Evolutionary conservation across 2,329 filamentous ascomycete species (phyloP).

Genomic region (Lachnellula arida): DNA sequence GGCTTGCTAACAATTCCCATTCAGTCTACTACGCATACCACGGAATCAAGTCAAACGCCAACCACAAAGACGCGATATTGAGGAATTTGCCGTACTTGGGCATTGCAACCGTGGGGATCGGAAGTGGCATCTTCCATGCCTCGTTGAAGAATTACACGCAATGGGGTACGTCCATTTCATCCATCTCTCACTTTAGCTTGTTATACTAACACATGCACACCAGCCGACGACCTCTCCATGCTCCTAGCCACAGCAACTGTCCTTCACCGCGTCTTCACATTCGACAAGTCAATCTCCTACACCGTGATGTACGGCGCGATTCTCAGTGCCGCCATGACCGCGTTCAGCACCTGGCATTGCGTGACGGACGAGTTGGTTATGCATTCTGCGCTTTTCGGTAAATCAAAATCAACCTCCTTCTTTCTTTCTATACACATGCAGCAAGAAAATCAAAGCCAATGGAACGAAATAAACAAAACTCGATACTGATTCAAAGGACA

Average conservation of each 20-base stretch:
- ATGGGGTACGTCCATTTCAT: slow-evolving; percentile 39
- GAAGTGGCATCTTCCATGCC: slow-evolving; percentile 39
- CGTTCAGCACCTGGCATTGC: slow-evolving; percentile 38
- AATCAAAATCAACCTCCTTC: neutral
- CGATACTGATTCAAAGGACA: slow-evolving; percentile 1
- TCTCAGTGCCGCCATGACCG: slow-evolving; percentile 37
- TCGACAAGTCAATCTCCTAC: slow-evolving; percentile 41
- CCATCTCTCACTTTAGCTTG: neutral
- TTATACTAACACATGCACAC: neutral
- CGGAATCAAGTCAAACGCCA: slow-evolving; percentile 27
- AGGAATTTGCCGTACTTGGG: slow-evolving; percentile 38
- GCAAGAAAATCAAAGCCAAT: too few species aligned
- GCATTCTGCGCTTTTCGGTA: slow-evolving; percentile 27
- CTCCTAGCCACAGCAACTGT: slow-evolving; percentile 48
- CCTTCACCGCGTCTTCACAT: slow-evolving; percentile 45
- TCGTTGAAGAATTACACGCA: slow-evolving; percentile 43
- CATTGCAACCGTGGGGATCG: slow-evolving; percentile 39
- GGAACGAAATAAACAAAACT: too few species aligned
- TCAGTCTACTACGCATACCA: slow-evolving; percentile 28
- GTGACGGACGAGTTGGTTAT: slow-evolving; percentile 24
- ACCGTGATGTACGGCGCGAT: slow-evolving; percentile 37
- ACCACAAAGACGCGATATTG: slow-evolving; percentile 27
- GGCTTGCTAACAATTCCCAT: neutral
- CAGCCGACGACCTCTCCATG: slow-evolving; percentile 56
- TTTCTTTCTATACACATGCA: too few species aligned